Base-by-base conservation (phyloP, 2,329 filamentous ascomycete species). In the Bimuria novae-zelandiae region DNA sequence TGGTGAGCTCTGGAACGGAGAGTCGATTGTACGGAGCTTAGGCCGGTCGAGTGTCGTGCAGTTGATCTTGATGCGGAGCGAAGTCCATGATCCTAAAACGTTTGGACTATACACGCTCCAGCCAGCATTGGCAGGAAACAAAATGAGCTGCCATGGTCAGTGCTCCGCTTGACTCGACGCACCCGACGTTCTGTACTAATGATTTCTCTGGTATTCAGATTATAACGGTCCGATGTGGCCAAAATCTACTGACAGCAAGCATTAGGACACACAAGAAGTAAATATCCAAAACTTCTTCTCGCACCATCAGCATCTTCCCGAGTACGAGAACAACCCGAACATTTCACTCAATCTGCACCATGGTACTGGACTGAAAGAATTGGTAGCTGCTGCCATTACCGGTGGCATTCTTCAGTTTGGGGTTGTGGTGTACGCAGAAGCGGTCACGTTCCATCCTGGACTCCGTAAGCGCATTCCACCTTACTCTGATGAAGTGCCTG, bases 1-100 rank as follows among this genome's bases (percentile, higher is more conserved):
- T 1, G 69, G 66, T 37, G 66, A 70, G 49, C 10, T 67, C 12
- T 67, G 51, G 33, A 69, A 63, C 19, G 63, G 63, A 4, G 52
- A 57, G 42, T 48, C 22, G 7, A 46, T 68, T 22, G 56, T 65
- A 12, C 52, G 64, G 32, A 46, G 17, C 56, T 51, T 57, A 51
- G 56, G 56, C 6, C 10, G 6, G 25, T 5, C 25, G 6, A 5
- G 6, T 27, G 10, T 27, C 25, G 6, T 5, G 5, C 25, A 27
- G 25, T 10, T 27, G 25, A 10, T 27, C n/a, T n/a, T n/a, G n/a
- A n/a, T n/a, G n/a, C n/a, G n/a, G n/a, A n/a, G n/a, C n/a, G n/a
- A n/a, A n/a, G n/a, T n/a, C n/a, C n/a, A n/a, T n/a, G n/a, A n/a
- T n/a, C n/a, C n/a, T n/a, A n/a, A n/a, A n/a, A n/a, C n/a, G n/a